Percentiles rank a stretch among this genome's conserved stretches.
These are phyloP conservation scores for Jamesozyma lodderae DNA, from an alignment of 805 yeast species.

Conservation along the genomic window DNA sequence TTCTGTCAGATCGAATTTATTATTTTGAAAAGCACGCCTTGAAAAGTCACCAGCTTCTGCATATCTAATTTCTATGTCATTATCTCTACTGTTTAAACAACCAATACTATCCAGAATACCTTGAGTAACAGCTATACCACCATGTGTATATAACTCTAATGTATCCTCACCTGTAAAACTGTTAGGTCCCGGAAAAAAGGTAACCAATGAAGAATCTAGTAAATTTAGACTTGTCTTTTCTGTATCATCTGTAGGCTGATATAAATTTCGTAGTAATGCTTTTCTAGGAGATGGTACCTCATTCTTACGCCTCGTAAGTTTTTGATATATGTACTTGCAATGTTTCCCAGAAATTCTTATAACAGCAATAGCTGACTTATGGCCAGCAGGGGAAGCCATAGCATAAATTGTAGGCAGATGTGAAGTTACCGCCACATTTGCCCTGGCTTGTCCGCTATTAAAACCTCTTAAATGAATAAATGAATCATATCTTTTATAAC, in stretches of 20 bases:
- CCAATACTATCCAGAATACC: slow-evolving; percentile 59
- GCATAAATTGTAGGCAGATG: slow-evolving; percentile 74
- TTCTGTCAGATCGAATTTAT: slow-evolving; percentile 76
- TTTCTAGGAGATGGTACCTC: slow-evolving; percentile 39
- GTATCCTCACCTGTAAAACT: slow-evolving; percentile 92
- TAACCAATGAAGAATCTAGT: slow-evolving; percentile 68
- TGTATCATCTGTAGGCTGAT: slow-evolving; percentile 15
- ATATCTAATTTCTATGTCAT: slow-evolving; percentile 45
- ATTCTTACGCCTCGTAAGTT: slow-evolving; percentile 34
- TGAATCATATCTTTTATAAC: too few relatives aligned
- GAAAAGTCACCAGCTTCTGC: slow-evolving; percentile 96
- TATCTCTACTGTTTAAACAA: slow-evolving; percentile 38
- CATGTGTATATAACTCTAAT: slow-evolving; percentile 86
- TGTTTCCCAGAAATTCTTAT: slow-evolving; percentile 74
- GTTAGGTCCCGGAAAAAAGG: slow-evolving; percentile 61
- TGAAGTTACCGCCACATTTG: slow-evolving; percentile 3
- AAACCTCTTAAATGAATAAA: too few relatives aligned
- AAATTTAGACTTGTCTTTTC: slow-evolving; percentile 21
- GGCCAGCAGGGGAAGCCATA: slow-evolving; percentile 68
- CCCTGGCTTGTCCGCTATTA: too few relatives aligned
- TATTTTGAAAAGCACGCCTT: slow-evolving; percentile 74
- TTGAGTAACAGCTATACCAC: slow-evolving; percentile 77
- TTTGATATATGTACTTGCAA: slow-evolving; percentile 36
- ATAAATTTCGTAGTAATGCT: slow-evolving; percentile 53
- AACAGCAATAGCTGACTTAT: slow-evolving; percentile 76